Evolutionary conservation across 352 stramenopile species (phyloP), one percentile per base, ranked within the genome.

Genomic region (Pythium biforme): DNA sequence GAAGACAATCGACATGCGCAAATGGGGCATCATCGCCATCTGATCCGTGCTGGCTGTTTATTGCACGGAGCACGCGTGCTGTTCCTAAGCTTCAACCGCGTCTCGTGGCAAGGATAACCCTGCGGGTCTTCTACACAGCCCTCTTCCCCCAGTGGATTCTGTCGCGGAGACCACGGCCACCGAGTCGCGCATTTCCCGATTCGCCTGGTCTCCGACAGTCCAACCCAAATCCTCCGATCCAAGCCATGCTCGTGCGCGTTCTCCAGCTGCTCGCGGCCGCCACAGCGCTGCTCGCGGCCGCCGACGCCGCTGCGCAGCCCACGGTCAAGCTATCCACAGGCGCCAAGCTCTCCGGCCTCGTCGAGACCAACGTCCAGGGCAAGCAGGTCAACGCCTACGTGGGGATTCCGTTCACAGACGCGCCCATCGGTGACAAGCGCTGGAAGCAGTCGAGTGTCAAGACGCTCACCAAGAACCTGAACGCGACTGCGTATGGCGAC

Each of bases 391-490:
- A 68, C 20, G 39, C 17, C 6, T 66, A 59, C 40, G 48, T 37
- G 4, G 58, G 48, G 8, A 65, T 65, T 37, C 58, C 14, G 1
- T 65, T 54, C 48, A 49, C 58, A 0, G 58, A 65, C 39, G 23
- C 58, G 11, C 48, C 58, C 0, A 58, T 27, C 4, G 49, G 58
- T 14, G 26, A 11, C 11, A 57, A 47, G 4, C 58, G 58, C 39
- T 65, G 47, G 48, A 57, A 65, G 49, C 58, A 15, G 15, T 37
- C 48, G 2, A 56, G 45, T 1, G 1, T 54, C 0, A 27, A 25
- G 1, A 23, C 37, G 10, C 29, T 25, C 2, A 49, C 23, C 17
- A n/a, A 34, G 4, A 11, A 37, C 31, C 41, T 65, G n/a, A 43
- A 52, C 14, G 58, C 58, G 19, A 58, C 33, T 6, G 23, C 33